A percentile compares a stretch with the other conserved stretches of the same genome.
These are phyloP conservation scores for Lactarius hatsudake DNA, from an alignment of 768 basidiomycete genomes.

Conservation along the genomic window DNA sequence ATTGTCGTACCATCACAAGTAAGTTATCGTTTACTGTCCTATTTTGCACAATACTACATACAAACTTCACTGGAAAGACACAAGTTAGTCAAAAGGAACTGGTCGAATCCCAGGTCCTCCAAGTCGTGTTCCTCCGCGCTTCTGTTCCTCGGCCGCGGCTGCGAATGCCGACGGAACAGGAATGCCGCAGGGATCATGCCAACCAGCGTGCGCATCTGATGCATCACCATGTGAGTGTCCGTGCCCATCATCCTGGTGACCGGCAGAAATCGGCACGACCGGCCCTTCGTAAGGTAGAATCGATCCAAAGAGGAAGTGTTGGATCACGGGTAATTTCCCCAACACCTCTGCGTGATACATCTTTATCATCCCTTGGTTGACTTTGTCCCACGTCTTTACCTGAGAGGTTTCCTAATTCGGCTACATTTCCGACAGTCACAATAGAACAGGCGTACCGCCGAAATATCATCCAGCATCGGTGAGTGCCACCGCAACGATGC, in stretches of 20 bases:
- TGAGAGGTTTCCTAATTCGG: conserved; percentile 12
- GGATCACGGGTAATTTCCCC: conserved; percentile 91
- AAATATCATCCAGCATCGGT: conserved; percentile 98
- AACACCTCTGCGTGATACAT: conserved; percentile 97
- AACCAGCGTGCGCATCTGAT: conserved; percentile 55
- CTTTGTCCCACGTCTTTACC: conserved; percentile 95
- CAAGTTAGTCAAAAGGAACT: conserved; percentile 69
- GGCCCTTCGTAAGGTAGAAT: conserved; percentile 70
- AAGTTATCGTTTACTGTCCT: neutral
- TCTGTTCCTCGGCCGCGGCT: conserved; percentile 55
- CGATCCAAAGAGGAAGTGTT: conserved; percentile 94
- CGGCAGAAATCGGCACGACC: conserved; percentile 36
- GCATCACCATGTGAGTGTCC: conserved; percentile 42
- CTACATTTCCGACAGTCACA: too few species aligned
- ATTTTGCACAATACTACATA: neutral
- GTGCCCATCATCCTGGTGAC: conserved; percentile 40
- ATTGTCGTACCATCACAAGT: neutral
- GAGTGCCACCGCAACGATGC: conserved; percentile 97
- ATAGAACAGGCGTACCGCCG: conserved; percentile 49
- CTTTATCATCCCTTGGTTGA: conserved; percentile 94
- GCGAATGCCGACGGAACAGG: conserved; percentile 81
- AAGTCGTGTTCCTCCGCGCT: conserved; percentile 39
- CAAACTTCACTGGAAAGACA: neutral
- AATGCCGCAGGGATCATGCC: conserved; percentile 93
- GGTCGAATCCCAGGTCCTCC: conserved; percentile 65